Percentiles rank a stretch among this genome's conserved stretches.
phyloP scores from a whole-genome alignment of 495 filamentous ascomycete species.

The Aspergillus asperescens region DNA sequence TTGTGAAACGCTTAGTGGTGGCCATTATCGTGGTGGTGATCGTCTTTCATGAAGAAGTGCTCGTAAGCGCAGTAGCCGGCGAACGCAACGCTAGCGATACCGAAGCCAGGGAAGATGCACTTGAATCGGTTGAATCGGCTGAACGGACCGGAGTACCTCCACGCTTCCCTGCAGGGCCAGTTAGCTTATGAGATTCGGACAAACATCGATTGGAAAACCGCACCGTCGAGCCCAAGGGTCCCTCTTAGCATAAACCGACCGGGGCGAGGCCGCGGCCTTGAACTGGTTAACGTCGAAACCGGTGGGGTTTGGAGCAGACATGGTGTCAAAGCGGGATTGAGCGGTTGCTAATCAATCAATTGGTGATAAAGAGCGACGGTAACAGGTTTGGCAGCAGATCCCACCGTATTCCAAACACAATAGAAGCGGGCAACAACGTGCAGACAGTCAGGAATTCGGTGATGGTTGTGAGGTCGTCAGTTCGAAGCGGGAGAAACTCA shows the following conservation, averaged over 20 bases:
- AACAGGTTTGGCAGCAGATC: neutral
- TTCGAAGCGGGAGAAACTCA: conserved; percentile 19
- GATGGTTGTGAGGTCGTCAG: conserved; percentile 14
- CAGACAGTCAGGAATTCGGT: neutral
- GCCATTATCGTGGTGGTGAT: conserved; percentile 57
- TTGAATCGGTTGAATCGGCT: conserved; percentile 83
- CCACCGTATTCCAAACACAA: conserved; percentile 16
- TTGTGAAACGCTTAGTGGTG: conserved; percentile 32
- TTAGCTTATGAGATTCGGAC: conserved; percentile 15
- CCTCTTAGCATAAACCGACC: conserved; percentile 51
- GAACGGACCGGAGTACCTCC: conserved; percentile 91
- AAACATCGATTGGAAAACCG: conserved; percentile 12
- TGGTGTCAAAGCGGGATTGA: conserved; percentile 22
- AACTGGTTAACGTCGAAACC: conserved; percentile 77
- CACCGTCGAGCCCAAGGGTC: conserved; percentile 88
- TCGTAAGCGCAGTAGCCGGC: conserved; percentile 84
- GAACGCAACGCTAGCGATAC: conserved; percentile 87
- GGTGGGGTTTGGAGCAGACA: conserved; percentile 64
- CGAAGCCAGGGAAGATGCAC: conserved; percentile 78
- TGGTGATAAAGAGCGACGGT: neutral
- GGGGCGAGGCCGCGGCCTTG: conserved; percentile 57
- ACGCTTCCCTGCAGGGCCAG: conserved; percentile 66
- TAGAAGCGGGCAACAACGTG: conserved; percentile 2
- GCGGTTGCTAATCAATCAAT: neutral
- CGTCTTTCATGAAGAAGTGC: conserved; percentile 74